These are phyloP conservation scores for Chrysanthemum makinoi DNA, from an alignment of 129 eudicot genomes.

Conservation along the genomic window DNA sequence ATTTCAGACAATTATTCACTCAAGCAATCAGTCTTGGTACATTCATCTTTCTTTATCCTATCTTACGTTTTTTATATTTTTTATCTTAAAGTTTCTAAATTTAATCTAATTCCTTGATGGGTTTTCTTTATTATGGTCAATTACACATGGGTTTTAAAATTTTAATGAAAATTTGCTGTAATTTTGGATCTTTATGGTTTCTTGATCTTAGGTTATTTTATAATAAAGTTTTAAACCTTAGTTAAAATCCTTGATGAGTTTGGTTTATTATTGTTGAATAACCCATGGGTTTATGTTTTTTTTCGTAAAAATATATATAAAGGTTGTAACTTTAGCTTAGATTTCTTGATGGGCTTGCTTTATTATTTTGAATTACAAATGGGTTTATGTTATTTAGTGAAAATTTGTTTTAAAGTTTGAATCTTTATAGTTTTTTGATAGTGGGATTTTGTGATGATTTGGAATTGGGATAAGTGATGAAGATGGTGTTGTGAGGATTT, in stretches of 20 bases:
- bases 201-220: neutral
- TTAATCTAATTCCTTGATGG: neutral
- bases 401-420: neutral
- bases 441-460: no score
- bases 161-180: neutral
- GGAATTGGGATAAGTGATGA: no score
- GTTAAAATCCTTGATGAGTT: no score
- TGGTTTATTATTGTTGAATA: no score
- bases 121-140: neutral
- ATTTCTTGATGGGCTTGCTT: neutral
- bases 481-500: no score
- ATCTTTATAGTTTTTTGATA: no score
- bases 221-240: slow-evolving; percentile 25
- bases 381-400: neutral
- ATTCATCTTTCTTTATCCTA: neutral
- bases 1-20: slow-evolving; percentile 60
- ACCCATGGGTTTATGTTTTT: no score
- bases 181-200: slow-evolving; percentile 15
- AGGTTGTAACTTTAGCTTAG: neutral
- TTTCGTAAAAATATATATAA: no score
- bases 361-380: neutral
- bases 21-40: slow-evolving; percentile 81
- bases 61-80: neutral
- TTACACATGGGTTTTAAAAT: neutral
- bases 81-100: neutral